Evolutionary conservation across 352 stramenopile genomes (phyloP).

Genomic region (Phytophthora litchii): DNA sequence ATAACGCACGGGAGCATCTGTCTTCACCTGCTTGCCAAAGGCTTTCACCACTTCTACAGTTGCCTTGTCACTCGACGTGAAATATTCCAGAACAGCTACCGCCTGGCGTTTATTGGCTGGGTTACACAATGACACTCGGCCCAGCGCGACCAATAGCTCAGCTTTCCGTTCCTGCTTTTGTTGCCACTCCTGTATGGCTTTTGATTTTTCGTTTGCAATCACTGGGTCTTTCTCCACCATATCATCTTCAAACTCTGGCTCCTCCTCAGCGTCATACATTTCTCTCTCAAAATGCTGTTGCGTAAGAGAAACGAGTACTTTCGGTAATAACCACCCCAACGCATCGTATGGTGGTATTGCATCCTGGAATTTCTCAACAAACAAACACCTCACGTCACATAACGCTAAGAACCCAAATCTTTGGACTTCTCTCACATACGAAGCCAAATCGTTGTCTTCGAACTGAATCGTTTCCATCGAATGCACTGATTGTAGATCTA

Average conservation of each 20-base stretch:
- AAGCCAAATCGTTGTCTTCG: conserved; percentile 49
- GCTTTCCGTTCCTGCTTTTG: conserved; percentile 54
- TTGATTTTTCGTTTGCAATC: conserved; percentile 26
- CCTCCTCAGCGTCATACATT: conserved; percentile 63
- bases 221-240: conserved; percentile 19
- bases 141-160: conserved; percentile 74
- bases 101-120: conserved; percentile 84
- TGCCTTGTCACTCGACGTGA: conserved; percentile 57
- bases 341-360: conserved; percentile 56
- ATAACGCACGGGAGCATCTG: conserved; percentile 76
- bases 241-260: conserved; percentile 43
- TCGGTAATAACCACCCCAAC: conserved; percentile 74
- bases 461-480: conserved; percentile 77
- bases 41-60: conserved; percentile 77
- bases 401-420: conserved; percentile 75
- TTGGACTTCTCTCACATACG: conserved; percentile 72
- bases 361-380: conserved; percentile 84
- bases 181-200: conserved; percentile 31
- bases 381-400: conserved; percentile 81
- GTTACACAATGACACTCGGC: conserved; percentile 78
- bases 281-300: conserved; percentile 88
- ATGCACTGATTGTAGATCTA: conserved; percentile 27
- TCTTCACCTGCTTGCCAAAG: conserved; percentile 83
- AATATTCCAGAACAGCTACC: conserved; percentile 68
- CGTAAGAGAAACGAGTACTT: conserved; percentile 68